Conservation (phyloP, 805 yeast species). For the Yamadazyma paraphyllophila region DNA sequence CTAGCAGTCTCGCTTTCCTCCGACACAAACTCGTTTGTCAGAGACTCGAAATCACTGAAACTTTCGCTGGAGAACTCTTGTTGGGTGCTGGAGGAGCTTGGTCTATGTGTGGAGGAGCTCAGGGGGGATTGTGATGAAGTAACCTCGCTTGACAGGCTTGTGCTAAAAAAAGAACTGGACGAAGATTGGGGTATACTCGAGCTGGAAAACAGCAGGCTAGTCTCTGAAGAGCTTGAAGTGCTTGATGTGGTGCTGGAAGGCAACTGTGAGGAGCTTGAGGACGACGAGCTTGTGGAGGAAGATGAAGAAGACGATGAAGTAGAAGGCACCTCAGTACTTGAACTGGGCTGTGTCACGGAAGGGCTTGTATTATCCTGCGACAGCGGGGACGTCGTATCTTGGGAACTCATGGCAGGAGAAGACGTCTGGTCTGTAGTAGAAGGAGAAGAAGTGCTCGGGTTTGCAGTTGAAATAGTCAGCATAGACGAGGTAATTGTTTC, state of each 20-base stretch:
- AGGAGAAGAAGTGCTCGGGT: background rate
- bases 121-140: background rate
- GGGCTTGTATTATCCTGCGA: too few species aligned
- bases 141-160: background rate
- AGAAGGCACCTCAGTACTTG: background rate
- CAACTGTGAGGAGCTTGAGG: background rate
- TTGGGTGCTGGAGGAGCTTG: background rate
- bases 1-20: background rate
- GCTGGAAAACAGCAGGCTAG: background rate
- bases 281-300: background rate
- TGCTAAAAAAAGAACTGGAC: slow-evolving; percentile 5
- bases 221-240: background rate
- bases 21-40: background rate
- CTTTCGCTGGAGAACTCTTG: background rate
- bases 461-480: slow-evolving; percentile 2
- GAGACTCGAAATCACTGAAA: background rate
- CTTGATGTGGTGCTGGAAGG: background rate
- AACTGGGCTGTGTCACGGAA: background rate
- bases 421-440: background rate
- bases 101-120: background rate
- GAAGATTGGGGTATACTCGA: background rate
- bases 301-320: background rate
- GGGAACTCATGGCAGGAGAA: background rate
- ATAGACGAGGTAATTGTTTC: background rate
- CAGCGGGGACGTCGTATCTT: background rate